Conservation (phyloP, 331 rosid genomes). For the Malus hybrid region DNA sequence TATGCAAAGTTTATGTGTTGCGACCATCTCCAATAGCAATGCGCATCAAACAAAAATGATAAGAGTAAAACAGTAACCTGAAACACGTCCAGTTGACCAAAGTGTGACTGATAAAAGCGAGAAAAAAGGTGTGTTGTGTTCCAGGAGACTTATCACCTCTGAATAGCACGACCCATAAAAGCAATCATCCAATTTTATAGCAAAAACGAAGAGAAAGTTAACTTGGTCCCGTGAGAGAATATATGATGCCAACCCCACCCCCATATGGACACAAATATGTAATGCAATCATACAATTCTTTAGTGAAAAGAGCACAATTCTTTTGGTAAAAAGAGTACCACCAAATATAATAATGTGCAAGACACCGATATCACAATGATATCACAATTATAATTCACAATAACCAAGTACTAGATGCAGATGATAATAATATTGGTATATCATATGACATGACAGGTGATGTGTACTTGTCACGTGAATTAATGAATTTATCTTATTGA, state of each 20-base stretch:
- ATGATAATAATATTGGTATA: no score
- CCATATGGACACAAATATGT: neutral
- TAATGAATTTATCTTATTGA: no score
- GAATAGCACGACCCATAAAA: slow-evolving; percentile 6
- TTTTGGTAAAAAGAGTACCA: neutral
- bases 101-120: neutral
- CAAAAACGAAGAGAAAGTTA: neutral
- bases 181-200: neutral
- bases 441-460: neutral
- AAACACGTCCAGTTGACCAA: neutral
- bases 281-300: neutral
- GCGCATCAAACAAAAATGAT: neutral
- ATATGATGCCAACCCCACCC: neutral
- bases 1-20: no score
- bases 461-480: no score
- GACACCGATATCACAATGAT: neutral
- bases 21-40: no score
- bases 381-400: neutral
- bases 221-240: neutral
- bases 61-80: neutral
- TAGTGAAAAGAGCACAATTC: no score
- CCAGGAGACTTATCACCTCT: neutral
- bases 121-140: neutral
- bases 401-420: no score
- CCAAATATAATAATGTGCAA: neutral